These are phyloP conservation scores for Globisporangium cylindrosporum DNA, from an alignment of 352 stramenopile genomes.

Conservation along the genomic window DNA sequence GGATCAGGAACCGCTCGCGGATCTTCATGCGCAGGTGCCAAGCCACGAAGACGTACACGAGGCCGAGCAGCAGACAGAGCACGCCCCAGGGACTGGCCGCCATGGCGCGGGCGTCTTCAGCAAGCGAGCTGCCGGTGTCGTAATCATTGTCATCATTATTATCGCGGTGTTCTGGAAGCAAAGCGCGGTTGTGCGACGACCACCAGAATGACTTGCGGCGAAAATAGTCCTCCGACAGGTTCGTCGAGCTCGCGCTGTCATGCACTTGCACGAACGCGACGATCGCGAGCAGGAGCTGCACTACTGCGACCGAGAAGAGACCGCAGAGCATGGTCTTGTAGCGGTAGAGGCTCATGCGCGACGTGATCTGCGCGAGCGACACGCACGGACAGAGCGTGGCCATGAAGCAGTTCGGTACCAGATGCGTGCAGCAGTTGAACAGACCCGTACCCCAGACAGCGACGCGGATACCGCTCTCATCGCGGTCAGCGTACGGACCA, in stretches of 20 bases:
- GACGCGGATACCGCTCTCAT: slow-evolving; percentile 23
- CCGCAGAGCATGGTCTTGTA: slow-evolving; percentile 17
- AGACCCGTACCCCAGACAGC: slow-evolving; percentile 25
- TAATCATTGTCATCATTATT: not conserved
- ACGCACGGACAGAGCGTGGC: slow-evolving; percentile 27
- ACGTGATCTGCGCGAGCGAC: slow-evolving; percentile 23
- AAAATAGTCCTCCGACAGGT: not conserved
- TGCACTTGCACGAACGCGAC: slow-evolving; percentile 12
- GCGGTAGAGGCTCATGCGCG: slow-evolving; percentile 13
- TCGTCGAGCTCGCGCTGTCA: not conserved
- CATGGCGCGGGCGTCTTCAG: not conserved
- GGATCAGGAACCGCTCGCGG: slow-evolving; percentile 30
- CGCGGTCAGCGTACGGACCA: slow-evolving; percentile 15
- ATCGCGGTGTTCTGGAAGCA: not conserved
- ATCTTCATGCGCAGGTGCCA: slow-evolving; percentile 26
- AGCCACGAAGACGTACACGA: slow-evolving; percentile 11
- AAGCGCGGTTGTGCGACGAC: not conserved
- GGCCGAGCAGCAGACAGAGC: slow-evolving; percentile 5
- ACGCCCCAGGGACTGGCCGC: slow-evolving; percentile 9
- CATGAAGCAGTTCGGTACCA: slow-evolving; percentile 38
- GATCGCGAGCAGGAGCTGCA: slow-evolving; percentile 10
- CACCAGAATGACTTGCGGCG: not conserved
- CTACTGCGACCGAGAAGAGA: slow-evolving; percentile 3
- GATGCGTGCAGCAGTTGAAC: slow-evolving; percentile 27
- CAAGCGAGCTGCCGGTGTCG: not conserved